phyloP scores from a whole-genome alignment of 768 basidiomycete species.

The Rhodotorula paludigena region DNA sequence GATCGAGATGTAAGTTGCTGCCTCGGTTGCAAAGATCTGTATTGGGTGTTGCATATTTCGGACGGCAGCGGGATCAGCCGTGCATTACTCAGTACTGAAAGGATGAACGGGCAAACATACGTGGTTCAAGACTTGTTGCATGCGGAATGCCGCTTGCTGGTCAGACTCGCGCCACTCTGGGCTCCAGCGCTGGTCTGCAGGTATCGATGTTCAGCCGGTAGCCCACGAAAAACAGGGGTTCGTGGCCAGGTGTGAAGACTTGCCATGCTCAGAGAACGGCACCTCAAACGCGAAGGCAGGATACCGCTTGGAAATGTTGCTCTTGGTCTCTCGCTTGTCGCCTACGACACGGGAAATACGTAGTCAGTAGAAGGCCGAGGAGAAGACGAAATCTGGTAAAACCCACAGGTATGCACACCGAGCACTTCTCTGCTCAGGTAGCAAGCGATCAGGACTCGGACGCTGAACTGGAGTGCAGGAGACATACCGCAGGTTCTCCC shows the following conservation, averaged over 20 bases:
- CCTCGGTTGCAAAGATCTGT: conserved; percentile 41
- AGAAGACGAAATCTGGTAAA: background rate
- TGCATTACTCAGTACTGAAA: no score
- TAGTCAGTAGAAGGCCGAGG: background rate
- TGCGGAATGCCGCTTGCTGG: conserved; percentile 32
- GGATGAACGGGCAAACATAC: background rate
- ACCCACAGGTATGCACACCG: conserved; percentile 42
- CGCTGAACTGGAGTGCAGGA: background rate
- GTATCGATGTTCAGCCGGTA: background rate
- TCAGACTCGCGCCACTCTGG: conserved; percentile 33
- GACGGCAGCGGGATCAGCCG: no score
- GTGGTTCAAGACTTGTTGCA: conserved; percentile 35
- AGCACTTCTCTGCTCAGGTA: conserved; percentile 26
- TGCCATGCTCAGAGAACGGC: conserved; percentile 37
- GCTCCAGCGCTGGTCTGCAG: conserved; percentile 41
- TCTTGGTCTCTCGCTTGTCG: conserved; percentile 41
- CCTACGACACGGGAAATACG: conserved; percentile 1
- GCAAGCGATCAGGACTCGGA: background rate
- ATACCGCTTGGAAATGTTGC: conserved; percentile 25
- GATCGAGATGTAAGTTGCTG: conserved; percentile 40
- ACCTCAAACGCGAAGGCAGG: conserved; percentile 41
- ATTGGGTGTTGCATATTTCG: fast-evolving
- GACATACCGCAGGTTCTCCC: conserved; percentile 38
- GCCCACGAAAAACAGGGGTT: background rate
- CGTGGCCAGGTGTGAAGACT: no score